phyloP scores from a whole-genome alignment of 164 flowering plant species.

The Echeveria elegans region DNA sequence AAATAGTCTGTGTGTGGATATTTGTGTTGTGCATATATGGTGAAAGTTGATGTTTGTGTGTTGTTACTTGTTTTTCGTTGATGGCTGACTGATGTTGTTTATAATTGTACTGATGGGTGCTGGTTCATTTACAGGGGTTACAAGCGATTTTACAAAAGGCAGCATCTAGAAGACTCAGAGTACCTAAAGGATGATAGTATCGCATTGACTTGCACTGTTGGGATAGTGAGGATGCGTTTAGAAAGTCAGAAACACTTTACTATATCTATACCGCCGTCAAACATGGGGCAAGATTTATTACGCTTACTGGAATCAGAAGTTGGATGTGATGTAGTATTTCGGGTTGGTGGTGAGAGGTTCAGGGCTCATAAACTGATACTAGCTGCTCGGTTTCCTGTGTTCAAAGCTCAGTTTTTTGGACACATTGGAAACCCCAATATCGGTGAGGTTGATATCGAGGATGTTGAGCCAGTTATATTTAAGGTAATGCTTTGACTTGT shows the following conservation, averaged over 20 bases:
- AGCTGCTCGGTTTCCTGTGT: conserved; percentile 95
- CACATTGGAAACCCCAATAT: conserved; percentile 57
- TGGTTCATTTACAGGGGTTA: conserved; percentile 56
- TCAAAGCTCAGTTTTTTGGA: conserved; percentile 88
- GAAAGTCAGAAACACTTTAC: conserved; percentile 52
- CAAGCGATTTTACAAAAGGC: conserved; percentile 74
- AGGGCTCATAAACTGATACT: conserved; percentile 85
- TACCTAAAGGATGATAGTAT: conserved; percentile 82
- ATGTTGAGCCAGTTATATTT: conserved; percentile 69
- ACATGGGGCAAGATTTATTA: conserved; percentile 61
- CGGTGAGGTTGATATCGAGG: conserved; percentile 51
- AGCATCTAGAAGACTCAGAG: conserved; percentile 58
- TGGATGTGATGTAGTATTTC: conserved; percentile 61
- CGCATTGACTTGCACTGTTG: conserved; percentile 76
- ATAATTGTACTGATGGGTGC: not conserved
- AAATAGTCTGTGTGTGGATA: not conserved
- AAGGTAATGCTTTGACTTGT: conserved; percentile 38
- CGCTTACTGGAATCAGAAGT: conserved; percentile 52
- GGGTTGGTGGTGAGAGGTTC: conserved; percentile 64
- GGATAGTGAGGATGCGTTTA: conserved; percentile 70
- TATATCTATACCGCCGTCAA: conserved; percentile 55
- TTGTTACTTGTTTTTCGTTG: not conserved
- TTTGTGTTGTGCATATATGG: not conserved
- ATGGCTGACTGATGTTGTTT: not conserved
- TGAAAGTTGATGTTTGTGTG: too few relatives aligned